These are phyloP conservation scores for Ceratocystiopsis minuta DNA, from an alignment of 2,329 filamentous ascomycete genomes.

Conservation along the genomic window DNA sequence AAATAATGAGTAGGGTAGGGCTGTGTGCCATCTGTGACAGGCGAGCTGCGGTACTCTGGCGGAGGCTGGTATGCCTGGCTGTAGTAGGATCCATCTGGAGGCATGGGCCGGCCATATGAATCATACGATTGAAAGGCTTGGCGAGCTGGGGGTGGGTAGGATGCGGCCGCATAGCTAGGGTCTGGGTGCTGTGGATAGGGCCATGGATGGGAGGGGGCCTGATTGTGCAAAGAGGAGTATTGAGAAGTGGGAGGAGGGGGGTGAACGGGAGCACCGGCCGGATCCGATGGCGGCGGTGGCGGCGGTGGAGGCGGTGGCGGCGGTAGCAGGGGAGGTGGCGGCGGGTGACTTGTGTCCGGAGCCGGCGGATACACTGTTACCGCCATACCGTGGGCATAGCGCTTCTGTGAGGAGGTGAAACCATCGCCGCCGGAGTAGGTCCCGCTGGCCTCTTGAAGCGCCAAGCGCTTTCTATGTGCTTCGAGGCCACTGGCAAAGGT, in stretches of 20 bases:
- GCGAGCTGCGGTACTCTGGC: too few species aligned
- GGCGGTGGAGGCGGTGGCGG: conserved; percentile 6
- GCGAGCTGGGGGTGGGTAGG: conserved; percentile 9
- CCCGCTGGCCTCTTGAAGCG: conserved; percentile 1
- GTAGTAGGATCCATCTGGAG: conserved; percentile 3
- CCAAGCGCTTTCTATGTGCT: conserved; percentile 10
- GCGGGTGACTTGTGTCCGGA: conserved; percentile 13
- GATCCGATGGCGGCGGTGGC: background rate
- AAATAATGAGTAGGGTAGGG: too few species aligned
- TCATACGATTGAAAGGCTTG: conserved; percentile 5
- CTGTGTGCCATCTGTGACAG: too few species aligned
- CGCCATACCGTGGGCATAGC: conserved; percentile 16
- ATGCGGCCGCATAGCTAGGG: conserved; percentile 5
- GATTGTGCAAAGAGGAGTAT: too few species aligned
- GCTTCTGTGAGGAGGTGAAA: conserved; percentile 9
- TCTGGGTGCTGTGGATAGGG: conserved; percentile 2
- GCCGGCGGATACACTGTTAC: conserved; percentile 21
- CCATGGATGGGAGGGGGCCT: conserved; percentile 1
- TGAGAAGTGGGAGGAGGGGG: too few species aligned
- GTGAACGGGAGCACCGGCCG: background rate
- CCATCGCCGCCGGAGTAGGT: conserved; percentile 1
- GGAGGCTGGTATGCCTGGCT: background rate
- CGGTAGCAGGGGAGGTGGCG: conserved; percentile 11
- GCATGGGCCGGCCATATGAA: conserved; percentile 2
- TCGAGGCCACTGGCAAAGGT: conserved; percentile 10